phyloP scores from a whole-genome alignment of 495 filamentous ascomycete species.

The Xylaria flabelliformis region DNA sequence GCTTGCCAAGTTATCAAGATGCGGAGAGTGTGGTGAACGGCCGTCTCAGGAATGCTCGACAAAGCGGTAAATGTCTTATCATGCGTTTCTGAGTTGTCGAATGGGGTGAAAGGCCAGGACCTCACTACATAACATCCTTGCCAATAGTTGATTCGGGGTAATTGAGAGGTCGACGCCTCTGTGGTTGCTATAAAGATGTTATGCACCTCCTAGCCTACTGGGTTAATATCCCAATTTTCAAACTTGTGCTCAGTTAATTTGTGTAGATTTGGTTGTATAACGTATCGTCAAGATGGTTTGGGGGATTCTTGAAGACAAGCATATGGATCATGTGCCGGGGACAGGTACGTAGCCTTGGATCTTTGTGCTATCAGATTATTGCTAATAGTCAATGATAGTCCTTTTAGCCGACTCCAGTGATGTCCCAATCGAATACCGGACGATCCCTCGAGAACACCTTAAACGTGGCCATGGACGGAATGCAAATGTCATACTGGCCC shows the following conservation, averaged over 20 bases:
- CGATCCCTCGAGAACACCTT: slow-evolving; percentile 49
- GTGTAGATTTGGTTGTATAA: not conserved
- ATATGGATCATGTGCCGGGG: slow-evolving; percentile 55
- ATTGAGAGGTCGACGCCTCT: not conserved
- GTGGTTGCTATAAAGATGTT: slow-evolving; percentile 11
- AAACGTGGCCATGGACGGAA: slow-evolving; percentile 58
- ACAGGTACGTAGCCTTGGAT: slow-evolving; percentile 47
- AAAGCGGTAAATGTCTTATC: slow-evolving; percentile 16
- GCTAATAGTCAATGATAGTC: slow-evolving; percentile 38
- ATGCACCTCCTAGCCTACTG: not conserved
- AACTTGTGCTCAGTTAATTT: not conserved
- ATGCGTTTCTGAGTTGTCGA: not conserved
- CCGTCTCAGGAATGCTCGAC: not conserved
- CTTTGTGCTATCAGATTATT: not conserved
- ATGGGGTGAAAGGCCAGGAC: not conserved
- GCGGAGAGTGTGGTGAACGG: not conserved
- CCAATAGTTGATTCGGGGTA: slow-evolving; percentile 11
- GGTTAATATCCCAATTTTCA: not conserved
- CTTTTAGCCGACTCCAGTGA: slow-evolving; percentile 54
- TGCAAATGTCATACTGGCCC: slow-evolving; percentile 57
- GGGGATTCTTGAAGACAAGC: slow-evolving; percentile 42
- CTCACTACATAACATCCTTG: not conserved
- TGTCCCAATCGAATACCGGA: slow-evolving; percentile 50
- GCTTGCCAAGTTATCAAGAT: slow-evolving; percentile 1
- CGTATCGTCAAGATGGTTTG: slow-evolving; percentile 36